phyloP scores from a whole-genome alignment of 2,329 filamentous ascomycete species.

The Cercospora nicotianae region DNA sequence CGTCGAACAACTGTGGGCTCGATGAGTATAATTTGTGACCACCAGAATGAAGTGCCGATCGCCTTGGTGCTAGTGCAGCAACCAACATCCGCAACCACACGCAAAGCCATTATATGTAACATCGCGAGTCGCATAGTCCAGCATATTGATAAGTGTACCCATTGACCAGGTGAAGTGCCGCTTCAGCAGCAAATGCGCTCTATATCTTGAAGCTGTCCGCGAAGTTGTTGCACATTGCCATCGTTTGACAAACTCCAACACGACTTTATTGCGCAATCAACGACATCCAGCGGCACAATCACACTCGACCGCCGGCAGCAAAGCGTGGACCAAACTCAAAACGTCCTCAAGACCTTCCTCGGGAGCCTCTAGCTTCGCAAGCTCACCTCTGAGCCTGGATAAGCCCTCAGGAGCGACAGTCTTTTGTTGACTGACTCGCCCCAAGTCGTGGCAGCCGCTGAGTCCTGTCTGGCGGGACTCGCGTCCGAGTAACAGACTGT shows the following conservation, averaged over 20 bases:
- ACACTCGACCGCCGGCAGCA: background rate
- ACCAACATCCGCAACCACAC: background rate
- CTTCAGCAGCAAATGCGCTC: background rate
- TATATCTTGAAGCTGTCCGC: background rate
- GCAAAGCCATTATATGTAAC: background rate
- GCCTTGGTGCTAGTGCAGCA: background rate
- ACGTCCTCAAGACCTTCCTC: background rate
- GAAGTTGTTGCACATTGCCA: background rate
- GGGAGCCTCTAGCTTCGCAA: background rate
- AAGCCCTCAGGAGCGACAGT: background rate
- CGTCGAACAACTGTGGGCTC: background rate
- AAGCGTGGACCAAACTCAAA: background rate
- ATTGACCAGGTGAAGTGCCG: background rate
- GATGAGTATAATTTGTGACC: background rate
- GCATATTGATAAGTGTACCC: background rate
- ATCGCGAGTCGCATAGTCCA: background rate
- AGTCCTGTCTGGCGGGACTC: background rate
- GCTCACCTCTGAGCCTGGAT: constrained; percentile 5
- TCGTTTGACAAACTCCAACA: background rate
- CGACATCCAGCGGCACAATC: background rate
- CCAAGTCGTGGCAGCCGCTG: background rate
- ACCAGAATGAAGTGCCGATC: background rate
- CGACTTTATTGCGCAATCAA: background rate
- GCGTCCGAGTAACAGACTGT: background rate
- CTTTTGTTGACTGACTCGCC: constrained; percentile 6